phyloP scores from a whole-genome alignment of 805 yeast genomes.

The Lipomyces chichibuensis region DNA sequence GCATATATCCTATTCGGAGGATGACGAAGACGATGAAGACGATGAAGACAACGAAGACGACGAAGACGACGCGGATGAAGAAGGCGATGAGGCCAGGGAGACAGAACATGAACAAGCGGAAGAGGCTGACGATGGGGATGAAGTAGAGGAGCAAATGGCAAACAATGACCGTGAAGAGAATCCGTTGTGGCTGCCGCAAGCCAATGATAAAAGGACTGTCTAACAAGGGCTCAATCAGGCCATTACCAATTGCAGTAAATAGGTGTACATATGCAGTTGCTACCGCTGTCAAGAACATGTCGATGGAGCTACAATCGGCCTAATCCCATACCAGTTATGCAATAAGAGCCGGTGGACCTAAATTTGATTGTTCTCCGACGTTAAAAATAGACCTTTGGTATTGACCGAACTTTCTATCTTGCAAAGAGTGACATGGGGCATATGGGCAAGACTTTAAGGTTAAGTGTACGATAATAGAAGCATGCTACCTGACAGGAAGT shows the following conservation, averaged over 20 bases:
- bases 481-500: too few species aligned
- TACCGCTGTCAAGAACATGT: background rate
- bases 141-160: background rate
- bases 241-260: too few species aligned
- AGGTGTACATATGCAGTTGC: background rate
- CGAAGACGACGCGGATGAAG: slow-evolving; percentile 28
- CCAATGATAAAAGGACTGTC: background rate
- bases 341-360: background rate
- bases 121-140: background rate
- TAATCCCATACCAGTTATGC: background rate
- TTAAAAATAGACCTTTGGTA: too few species aligned
- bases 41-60: slow-evolving; percentile 42
- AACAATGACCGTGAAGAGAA: background rate
- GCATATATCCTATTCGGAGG: slow-evolving; percentile 36
- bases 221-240: too few species aligned
- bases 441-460: too few species aligned
- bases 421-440: too few species aligned
- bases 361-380: background rate
- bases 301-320: background rate
- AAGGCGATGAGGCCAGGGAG: background rate
- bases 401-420: too few species aligned
- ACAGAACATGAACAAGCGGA: background rate
- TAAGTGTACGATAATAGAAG: too few species aligned
- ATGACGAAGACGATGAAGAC: slow-evolving; percentile 39
- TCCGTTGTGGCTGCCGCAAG: background rate